phyloP scores from a whole-genome alignment of 1,139 yeast genomes.

The Nematodospora anomalae region DNA sequence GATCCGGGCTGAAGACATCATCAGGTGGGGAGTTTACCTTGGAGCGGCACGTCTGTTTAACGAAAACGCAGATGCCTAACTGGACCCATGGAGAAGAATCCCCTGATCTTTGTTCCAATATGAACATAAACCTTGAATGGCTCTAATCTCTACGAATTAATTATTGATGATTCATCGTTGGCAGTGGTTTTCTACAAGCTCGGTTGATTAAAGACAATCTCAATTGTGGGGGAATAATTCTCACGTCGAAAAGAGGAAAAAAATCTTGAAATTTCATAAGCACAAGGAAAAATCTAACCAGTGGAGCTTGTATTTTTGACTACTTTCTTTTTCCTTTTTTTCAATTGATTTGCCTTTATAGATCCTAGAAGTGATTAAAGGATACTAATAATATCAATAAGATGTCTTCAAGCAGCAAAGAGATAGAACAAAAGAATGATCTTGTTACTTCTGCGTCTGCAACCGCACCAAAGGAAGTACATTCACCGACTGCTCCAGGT shows the following conservation, averaged over 20 bases:
- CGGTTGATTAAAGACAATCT: too few species aligned
- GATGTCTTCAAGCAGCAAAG: not conserved
- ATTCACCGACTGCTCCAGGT: not conserved
- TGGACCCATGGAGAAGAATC: slow-evolving; percentile 33
- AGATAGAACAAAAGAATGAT: not conserved
- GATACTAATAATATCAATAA: not conserved
- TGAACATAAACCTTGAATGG: not conserved
- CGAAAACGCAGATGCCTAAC: slow-evolving; percentile 40
- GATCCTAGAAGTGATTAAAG: not conserved
- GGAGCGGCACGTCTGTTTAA: slow-evolving; percentile 41
- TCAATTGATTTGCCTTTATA: not conserved
- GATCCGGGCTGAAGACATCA: slow-evolving; percentile 33
- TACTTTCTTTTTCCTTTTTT: not conserved
- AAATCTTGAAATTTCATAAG: slow-evolving; percentile 7
- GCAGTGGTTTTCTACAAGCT: too few species aligned
- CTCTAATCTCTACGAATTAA: too few species aligned
- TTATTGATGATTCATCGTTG: too few species aligned
- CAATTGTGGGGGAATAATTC: not conserved
- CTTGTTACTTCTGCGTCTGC: not conserved
- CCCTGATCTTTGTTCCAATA: not conserved
- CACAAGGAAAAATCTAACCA: slow-evolving; percentile 1
- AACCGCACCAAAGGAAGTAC: not conserved
- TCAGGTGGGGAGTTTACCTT: slow-evolving; percentile 27
- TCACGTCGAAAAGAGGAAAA: not conserved
- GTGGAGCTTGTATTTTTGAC: not conserved